Conservation (phyloP, 345 rosid species). For the Syzygium grande region DNA sequence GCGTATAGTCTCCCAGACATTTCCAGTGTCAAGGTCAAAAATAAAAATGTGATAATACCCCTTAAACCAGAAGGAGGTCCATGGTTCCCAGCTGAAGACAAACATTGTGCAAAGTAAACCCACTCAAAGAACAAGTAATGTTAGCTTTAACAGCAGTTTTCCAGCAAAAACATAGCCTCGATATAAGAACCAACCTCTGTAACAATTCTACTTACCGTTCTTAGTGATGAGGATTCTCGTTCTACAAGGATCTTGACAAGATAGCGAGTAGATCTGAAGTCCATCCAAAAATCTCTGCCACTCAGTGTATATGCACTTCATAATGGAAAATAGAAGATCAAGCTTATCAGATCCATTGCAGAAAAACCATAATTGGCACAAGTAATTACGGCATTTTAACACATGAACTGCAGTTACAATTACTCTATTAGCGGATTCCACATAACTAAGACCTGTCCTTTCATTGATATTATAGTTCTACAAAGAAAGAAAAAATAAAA, state of each 20-base stretch:
- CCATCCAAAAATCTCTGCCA: slow-evolving; percentile 75
- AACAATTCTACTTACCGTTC: slow-evolving; percentile 34
- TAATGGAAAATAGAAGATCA: not conserved
- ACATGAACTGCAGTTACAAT: not conserved
- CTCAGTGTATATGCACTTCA: slow-evolving; percentile 74
- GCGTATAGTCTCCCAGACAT: not conserved
- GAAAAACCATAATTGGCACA: not conserved
- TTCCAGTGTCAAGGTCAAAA: not conserved
- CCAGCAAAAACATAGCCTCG: not conserved
- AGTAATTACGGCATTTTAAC: not conserved
- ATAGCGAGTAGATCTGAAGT: slow-evolving; percentile 48
- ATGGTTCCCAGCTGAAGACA: not conserved
- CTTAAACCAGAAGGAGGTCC: not conserved
- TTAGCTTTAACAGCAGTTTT: not conserved
- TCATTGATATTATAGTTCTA: too few relatives aligned
- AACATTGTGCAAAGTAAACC: not conserved
- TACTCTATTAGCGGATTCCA: not conserved
- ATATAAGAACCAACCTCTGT: not conserved
- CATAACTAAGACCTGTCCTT: not conserved
- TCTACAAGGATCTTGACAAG: slow-evolving; percentile 58
- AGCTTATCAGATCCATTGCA: not conserved
- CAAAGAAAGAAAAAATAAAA: too few relatives aligned
- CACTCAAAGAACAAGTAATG: not conserved
- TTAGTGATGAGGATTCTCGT: slow-evolving; percentile 41
- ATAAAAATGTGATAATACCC: too few relatives aligned